phyloP scores from a whole-genome alignment of 176 grass and related monocot genomes.

The Dendrocalamus sinicus region DNA sequence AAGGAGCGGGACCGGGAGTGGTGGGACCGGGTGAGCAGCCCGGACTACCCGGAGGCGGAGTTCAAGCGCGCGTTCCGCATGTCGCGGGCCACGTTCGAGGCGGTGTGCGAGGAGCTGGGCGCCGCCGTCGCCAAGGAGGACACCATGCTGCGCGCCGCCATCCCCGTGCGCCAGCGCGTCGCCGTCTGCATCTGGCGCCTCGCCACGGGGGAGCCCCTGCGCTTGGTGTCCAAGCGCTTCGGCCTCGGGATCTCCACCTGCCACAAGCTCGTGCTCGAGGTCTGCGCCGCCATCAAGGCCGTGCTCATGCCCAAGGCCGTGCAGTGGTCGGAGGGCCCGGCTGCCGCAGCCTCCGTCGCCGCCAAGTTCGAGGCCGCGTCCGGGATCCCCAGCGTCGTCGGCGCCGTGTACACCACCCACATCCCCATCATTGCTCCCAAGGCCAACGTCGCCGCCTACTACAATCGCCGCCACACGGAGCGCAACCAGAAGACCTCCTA shows the following conservation, averaged over 20 bases:
- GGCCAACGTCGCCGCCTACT: slow-evolving; percentile 67
- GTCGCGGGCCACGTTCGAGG: slow-evolving; percentile 68
- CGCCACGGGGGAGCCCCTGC: slow-evolving; percentile 78
- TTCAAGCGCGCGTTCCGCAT: slow-evolving; percentile 86
- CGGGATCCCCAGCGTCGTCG: slow-evolving; percentile 66
- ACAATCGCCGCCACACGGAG: slow-evolving; percentile 84
- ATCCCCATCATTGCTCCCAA: slow-evolving; percentile 90
- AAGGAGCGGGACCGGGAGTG: slow-evolving; percentile 65
- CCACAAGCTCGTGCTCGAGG: slow-evolving; percentile 90
- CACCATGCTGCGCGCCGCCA: slow-evolving; percentile 79
- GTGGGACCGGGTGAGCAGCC: slow-evolving; percentile 74
- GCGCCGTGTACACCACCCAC: slow-evolving; percentile 83
- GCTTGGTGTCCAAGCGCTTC: slow-evolving; percentile 70
- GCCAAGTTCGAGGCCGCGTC: slow-evolving; percentile 51
- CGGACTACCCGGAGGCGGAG: slow-evolving; percentile 58
- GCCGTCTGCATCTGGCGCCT: slow-evolving; percentile 88
- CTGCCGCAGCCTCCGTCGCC: slow-evolving; percentile 10
- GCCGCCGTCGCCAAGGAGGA: slow-evolving; percentile 80
- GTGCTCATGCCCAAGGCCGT: slow-evolving; percentile 70
- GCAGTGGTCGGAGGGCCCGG: slow-evolving; percentile 51
- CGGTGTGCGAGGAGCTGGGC: slow-evolving; percentile 66
- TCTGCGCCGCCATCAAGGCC: slow-evolving; percentile 69
- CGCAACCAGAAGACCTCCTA: slow-evolving; percentile 85
- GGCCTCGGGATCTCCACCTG: slow-evolving; percentile 89
- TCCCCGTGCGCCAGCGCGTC: slow-evolving; percentile 80